Evolutionary conservation across 2,329 filamentous ascomycete species (phyloP).

Genomic region (Fusarium redolens): DNA sequence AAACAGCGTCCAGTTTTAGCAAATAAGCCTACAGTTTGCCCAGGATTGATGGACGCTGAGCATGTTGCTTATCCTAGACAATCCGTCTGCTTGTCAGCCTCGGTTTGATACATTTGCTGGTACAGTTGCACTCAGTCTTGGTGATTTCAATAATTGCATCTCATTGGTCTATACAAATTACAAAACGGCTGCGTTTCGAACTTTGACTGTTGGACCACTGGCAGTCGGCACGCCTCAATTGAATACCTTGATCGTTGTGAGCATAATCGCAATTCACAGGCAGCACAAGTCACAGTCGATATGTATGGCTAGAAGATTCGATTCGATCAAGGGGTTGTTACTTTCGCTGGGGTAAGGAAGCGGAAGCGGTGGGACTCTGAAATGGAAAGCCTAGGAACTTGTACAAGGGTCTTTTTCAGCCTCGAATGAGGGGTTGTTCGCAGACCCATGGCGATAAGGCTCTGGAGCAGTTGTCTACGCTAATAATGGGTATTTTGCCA

Average conservation of each 20-base stretch:
- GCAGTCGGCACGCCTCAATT: slow-evolving; percentile 17
- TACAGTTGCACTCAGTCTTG: slow-evolving; percentile 25
- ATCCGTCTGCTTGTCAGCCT: slow-evolving; percentile 10
- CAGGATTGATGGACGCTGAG: no score
- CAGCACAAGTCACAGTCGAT: slow-evolving; percentile 1
- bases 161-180: slow-evolving; percentile 13
- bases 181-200: not conserved
- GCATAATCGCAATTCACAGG: not conserved
- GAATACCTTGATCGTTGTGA: not conserved
- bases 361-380: slow-evolving; percentile 34
- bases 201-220: not conserved
- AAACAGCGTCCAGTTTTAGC: not conserved
- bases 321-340: slow-evolving; percentile 23
- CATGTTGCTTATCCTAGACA: not conserved
- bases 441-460: not conserved
- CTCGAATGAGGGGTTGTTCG: slow-evolving; percentile 33
- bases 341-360: slow-evolving; percentile 15
- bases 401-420: slow-evolving; percentile 37
- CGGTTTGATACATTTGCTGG: not conserved
- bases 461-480: not conserved
- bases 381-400: slow-evolving; percentile 34
- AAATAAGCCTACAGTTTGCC: not conserved
- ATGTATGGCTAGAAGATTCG: slow-evolving; percentile 43
- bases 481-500: not conserved
- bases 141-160: not conserved